phyloP scores from a whole-genome alignment of 2,329 filamentous ascomycete species.

The Epichloe typhina region DNA sequence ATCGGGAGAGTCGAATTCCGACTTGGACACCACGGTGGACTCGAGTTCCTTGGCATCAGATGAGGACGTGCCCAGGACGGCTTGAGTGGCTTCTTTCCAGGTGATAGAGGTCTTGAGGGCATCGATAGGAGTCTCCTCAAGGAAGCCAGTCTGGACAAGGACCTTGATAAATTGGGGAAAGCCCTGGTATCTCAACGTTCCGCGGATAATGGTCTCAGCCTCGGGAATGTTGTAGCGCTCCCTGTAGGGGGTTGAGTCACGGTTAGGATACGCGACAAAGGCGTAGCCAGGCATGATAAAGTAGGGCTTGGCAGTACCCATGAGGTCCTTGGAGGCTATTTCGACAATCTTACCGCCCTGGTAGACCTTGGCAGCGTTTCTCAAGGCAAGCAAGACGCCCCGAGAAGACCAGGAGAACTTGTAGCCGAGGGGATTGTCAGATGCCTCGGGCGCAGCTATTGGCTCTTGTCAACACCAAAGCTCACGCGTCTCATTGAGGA shows the following conservation, averaged over 20 bases:
- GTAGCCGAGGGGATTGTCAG: conserved; percentile 74
- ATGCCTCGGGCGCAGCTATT: conserved; percentile 50
- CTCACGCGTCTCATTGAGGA: too few relatives aligned
- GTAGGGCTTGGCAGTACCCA: conserved; percentile 57
- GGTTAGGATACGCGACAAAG: conserved; percentile 87
- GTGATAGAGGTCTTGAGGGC: conserved; percentile 53
- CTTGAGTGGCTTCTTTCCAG: conserved; percentile 77
- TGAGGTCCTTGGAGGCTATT: conserved; percentile 40
- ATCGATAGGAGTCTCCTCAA: conserved; percentile 54
- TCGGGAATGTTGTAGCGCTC: conserved; percentile 88
- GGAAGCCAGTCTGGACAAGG: conserved; percentile 82
- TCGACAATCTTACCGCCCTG: conserved; percentile 64
- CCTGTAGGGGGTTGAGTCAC: conserved; percentile 76
- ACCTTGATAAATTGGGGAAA: conserved; percentile 85
- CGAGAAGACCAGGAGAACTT: conserved; percentile 70
- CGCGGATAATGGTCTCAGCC: conserved; percentile 75
- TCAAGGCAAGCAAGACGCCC: conserved; percentile 75
- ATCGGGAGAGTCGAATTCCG: conserved; percentile 54
- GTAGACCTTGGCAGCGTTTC: conserved; percentile 76
- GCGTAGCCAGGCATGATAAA: conserved; percentile 76
- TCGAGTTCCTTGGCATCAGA: conserved; percentile 55
- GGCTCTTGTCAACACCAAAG: conserved; percentile 23
- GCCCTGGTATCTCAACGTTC: conserved; percentile 71
- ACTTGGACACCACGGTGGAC: conserved; percentile 61
- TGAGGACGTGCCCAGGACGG: conserved; percentile 58